phyloP scores from a whole-genome alignment of 345 rosid genomes.

The Linum usitatissimum region DNA sequence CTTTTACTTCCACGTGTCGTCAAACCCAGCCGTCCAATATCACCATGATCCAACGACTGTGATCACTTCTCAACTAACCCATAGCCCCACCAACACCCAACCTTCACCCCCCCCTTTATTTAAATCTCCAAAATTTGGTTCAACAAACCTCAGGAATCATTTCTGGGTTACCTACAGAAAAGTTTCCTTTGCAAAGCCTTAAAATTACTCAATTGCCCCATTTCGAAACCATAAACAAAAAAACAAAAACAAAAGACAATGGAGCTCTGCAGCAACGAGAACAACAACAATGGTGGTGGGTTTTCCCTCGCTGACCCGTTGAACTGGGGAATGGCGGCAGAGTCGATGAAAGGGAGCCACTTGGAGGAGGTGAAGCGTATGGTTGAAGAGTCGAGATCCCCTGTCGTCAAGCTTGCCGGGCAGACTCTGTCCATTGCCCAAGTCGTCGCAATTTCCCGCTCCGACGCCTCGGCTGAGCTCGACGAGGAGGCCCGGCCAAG shows the following conservation, averaged over 20 bases:
- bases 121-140: neutral
- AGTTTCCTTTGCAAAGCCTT: neutral
- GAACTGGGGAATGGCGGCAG: neutral
- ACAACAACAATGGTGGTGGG: neutral
- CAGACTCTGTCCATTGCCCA: neutral
- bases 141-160: slow-evolving; percentile 1
- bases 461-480: neutral
- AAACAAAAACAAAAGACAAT: no score
- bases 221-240: neutral
- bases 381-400: neutral
- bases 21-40: neutral
- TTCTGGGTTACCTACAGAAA: slow-evolving; percentile 4
- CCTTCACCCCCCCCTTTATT: neutral
- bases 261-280: neutral
- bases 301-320: neutral
- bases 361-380: neutral
- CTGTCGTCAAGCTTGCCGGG: neutral
- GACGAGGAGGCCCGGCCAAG: slow-evolving; percentile 5
- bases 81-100: slow-evolving; percentile 2
- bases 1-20: neutral
- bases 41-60: neutral
- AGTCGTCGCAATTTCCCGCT: neutral
- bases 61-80: neutral
- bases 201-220: neutral
- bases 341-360: neutral